A percentile compares a stretch with the other conserved stretches of the same genome.
These are phyloP conservation scores for Globisporangium abappressorium DNA, from an alignment of 352 stramenopile genomes.

Conservation along the genomic window DNA sequence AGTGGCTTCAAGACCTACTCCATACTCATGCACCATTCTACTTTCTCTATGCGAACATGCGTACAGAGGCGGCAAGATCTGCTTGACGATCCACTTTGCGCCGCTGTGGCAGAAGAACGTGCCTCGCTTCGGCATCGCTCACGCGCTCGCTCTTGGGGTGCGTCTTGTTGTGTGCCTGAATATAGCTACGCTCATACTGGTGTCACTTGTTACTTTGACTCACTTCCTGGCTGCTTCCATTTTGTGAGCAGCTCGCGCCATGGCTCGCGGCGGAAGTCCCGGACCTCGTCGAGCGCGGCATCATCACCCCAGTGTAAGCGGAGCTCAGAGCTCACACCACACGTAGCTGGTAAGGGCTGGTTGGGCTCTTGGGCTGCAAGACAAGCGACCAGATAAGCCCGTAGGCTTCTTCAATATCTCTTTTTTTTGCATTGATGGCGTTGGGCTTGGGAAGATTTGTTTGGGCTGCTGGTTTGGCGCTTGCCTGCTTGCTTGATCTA, in stretches of 20 bases:
- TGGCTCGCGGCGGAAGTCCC: constrained; percentile 87
- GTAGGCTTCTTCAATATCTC: constrained; percentile 1
- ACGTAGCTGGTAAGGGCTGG: background rate
- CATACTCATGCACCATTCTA: background rate
- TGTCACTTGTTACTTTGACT: background rate
- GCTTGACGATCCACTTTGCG: constrained; percentile 85
- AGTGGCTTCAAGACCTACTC: background rate
- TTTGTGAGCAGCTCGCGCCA: constrained; percentile 56
- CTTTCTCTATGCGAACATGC: background rate
- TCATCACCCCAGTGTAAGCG: constrained; percentile 67
- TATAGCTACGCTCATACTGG: background rate
- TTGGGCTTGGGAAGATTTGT: background rate
- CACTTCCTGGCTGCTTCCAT: background rate
- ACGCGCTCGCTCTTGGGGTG: constrained; percentile 82
- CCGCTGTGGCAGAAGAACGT: constrained; percentile 90
- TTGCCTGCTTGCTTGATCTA: background rate
- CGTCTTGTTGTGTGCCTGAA: constrained; percentile 9
- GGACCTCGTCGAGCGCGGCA: constrained; percentile 74
- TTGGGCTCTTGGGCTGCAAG: background rate
- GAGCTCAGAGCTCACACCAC: too few relatives aligned
- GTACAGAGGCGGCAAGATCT: constrained; percentile 80
- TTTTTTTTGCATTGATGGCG: constrained; percentile 2
- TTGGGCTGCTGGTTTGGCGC: background rate
- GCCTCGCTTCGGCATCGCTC: constrained; percentile 81
- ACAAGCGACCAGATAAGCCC: background rate